A percentile compares a stretch with the other conserved stretches of the same genome.
phyloP scores from a whole-genome alignment of 2,329 filamentous ascomycete genomes.

The Bertia moriformis region DNA sequence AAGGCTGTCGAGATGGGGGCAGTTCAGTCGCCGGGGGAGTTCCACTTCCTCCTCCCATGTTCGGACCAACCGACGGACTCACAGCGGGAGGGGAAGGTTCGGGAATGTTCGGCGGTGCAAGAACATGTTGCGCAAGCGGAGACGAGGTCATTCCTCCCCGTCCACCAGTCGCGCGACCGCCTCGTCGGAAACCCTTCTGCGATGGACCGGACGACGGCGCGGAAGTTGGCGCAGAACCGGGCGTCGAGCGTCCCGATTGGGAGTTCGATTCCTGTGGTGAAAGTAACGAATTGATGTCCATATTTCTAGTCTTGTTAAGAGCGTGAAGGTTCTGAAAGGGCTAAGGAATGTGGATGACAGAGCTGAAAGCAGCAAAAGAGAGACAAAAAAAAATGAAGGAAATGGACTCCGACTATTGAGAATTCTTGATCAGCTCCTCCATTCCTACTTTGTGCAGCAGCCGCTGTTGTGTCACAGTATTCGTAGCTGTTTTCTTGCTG shows the following conservation, averaged over 20 bases:
- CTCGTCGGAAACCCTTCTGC: conserved; percentile 18
- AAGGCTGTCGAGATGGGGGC: conserved; percentile 19
- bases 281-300: conserved; percentile 29
- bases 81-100: conserved; percentile 19
- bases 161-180: conserved; percentile 14
- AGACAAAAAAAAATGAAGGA: conserved; percentile 3
- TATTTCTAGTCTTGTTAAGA: conserved; percentile 6
- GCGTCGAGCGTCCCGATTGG: conserved; percentile 17
- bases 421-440: background rate
- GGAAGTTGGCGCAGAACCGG: conserved; percentile 8
- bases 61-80: conserved; percentile 13
- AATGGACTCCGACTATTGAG: background rate
- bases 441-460: conserved; percentile 1
- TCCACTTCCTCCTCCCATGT: conserved; percentile 12
- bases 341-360: background rate
- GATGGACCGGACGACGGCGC: conserved; percentile 14
- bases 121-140: conserved; percentile 16
- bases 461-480: background rate
- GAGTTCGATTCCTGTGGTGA: conserved; percentile 24
- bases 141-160: conserved; percentile 11
- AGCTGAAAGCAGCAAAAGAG: background rate
- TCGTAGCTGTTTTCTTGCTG: background rate
- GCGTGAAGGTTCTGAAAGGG: background rate
- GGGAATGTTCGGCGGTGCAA: conserved; percentile 16
- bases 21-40: conserved; percentile 17